Evolutionary conservation across 805 yeast genomes (phyloP), one percentile per base, ranked within the genome.

Genomic region (Kluyveromyces starmeri): DNA sequence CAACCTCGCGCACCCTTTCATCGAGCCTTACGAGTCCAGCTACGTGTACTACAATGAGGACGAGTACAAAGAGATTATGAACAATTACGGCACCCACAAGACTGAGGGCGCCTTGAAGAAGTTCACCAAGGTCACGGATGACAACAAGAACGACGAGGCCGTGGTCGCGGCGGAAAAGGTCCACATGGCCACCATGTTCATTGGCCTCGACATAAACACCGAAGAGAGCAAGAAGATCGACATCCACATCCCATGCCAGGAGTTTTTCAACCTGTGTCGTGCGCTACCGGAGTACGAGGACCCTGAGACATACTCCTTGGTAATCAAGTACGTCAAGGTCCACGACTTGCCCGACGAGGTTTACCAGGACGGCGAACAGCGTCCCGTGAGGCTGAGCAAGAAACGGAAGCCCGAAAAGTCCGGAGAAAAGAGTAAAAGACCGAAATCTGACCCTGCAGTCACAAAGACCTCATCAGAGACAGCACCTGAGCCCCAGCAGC

Each of bases 161-260:
- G 33, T 42, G n/a, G 52, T 48, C 31, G 44, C 42, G 24, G 45
- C 43, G 31, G 46, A 50, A 19, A 54, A 63, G 35, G 60, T 83
- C 9, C 79, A 77, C 52, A 55, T 86, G 3, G 79, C 94, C 12
- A 79, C 83, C 30, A 64, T 86, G 40, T 92, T 73, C 58, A 74
- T 92, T 48, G 98, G 97, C 1, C 60, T 92, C 30, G 78, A 67
- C 32, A 59, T 64, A 28, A 51, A 50, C 26, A 53, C 59, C 21
- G 70, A 70, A 34, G 75, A 71, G 16, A 70, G 70, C 22, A 72
- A 67, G 32, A 73, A 77, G 47, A 68, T 88, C 46, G 95, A 86
- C 55, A 79, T 89, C 38, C 94, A 82, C 48, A 72, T 77, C 43
- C 95, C 95, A 13, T 88, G 97, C 53, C 71, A 83, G 14, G 97